A percentile compares a stretch with the other conserved stretches of the same genome.
phyloP scores from a whole-genome alignment of 345 rosid genomes.

The Salix viminalis region DNA sequence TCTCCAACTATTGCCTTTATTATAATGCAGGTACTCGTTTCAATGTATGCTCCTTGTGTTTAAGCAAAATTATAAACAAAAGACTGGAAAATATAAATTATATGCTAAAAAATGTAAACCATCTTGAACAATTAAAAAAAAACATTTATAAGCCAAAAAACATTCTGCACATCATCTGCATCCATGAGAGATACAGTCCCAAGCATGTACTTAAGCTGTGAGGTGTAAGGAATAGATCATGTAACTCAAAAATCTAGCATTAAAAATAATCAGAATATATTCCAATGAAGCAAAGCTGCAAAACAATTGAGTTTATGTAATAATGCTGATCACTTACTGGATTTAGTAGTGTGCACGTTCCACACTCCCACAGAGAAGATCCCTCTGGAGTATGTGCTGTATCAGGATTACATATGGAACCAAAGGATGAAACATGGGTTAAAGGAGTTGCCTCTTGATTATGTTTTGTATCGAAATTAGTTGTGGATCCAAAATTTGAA shows the following conservation, averaged over 20 bases:
- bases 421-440: conserved; percentile 22
- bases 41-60: neutral
- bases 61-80: neutral
- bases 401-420: conserved; percentile 16
- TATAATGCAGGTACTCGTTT: neutral
- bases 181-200: neutral
- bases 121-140: neutral
- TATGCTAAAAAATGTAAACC: neutral
- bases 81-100: neutral
- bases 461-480: conserved; percentile 21
- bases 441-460: conserved; percentile 1
- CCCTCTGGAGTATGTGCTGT: conserved; percentile 29
- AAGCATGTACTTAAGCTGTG: neutral
- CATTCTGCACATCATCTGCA: neutral
- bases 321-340: conserved; percentile 44
- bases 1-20: neutral
- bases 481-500: conserved; percentile 18
- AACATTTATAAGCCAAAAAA: neutral
- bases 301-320: neutral
- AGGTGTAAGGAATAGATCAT: neutral
- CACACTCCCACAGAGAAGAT: conserved; percentile 64
- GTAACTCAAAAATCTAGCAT: neutral
- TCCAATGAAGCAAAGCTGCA: neutral
- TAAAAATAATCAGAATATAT: neutral
- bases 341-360: conserved; percentile 67